Base-by-base conservation (phyloP, 2,329 filamentous ascomycete species). In the Botrytis paeoniae region DNA sequence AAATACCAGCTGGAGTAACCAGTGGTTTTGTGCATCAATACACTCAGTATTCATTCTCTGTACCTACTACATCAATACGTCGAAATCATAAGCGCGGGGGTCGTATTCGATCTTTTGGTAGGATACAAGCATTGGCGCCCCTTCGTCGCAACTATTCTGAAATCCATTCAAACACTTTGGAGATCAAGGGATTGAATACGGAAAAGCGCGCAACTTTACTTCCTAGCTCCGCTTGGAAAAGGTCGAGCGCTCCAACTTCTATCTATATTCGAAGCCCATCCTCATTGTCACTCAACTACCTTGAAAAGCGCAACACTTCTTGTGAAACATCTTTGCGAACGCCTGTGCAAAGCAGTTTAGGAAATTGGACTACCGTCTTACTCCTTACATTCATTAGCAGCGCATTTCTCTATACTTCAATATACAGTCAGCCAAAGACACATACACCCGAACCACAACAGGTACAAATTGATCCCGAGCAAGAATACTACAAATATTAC, bases 401-500 rank as follows among this genome's bases (percentile, higher is more conserved):
- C 45, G 72, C 72, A 63, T 69, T 69, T 59, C 51, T 77, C 60
- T 77, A 75, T 68, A 57, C 60, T 41, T 66, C 41, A 32, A 61
- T 29, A 37, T 61, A 60, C 65, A 64, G 54, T 43, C 68, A 32
- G 35, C 37, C 61, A 41, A n/a, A 71, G n/a, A 41, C 72, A 65
- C 35, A 66, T 8, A 29, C 35, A 62, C 16, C 63, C 32, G 9
- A 29, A 63, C 69, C 71, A 54, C 25, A 60, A 9, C 25, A 63
- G 18, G 39, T 72, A 5, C 25, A 61, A n/a, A 32, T 71, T 37
- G 63, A 73, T 32, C 64, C 51, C 29, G 69, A 76, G 43, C 65
- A 70, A 29, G 62, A 73, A 69, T 75, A 75, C 41, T 70, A 73
- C 35, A 63, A 68, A 48, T 64, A 75, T 57, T 64, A 71, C 75